Evolutionary conservation across 441 rosid species (phyloP).

Genomic region (Euphorbia corollata): DNA sequence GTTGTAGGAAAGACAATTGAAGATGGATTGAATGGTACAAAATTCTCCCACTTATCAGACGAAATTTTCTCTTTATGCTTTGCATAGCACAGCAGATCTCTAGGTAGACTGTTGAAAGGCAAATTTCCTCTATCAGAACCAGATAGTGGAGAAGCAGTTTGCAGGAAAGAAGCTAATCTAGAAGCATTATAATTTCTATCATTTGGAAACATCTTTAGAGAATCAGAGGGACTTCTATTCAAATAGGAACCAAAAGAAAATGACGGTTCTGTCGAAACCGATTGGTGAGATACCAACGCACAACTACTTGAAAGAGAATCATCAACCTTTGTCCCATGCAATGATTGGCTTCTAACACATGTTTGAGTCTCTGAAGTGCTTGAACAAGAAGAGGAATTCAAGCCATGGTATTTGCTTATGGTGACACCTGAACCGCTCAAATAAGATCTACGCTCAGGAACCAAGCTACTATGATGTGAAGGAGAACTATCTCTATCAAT

Average conservation of each 20-base stretch:
- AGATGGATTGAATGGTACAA: conserved; percentile 72
- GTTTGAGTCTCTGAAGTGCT: conserved; percentile 22
- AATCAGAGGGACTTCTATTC: conserved; percentile 29
- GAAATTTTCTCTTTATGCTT: conserved; percentile 35
- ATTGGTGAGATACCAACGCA: conserved; percentile 14
- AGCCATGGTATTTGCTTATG: conserved; percentile 25
- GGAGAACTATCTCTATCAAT: conserved; percentile 32
- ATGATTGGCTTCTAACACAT: conserved; percentile 15
- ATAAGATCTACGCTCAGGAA: conserved; percentile 38
- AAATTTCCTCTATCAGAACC: conserved; percentile 33
- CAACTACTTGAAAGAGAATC: conserved; percentile 20
- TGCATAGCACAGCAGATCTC: conserved; percentile 24
- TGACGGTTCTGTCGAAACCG: conserved; percentile 37
- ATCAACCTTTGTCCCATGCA: conserved; percentile 20
- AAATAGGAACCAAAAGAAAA: conserved; percentile 32
- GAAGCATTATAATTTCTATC: conserved; percentile 26
- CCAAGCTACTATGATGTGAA: conserved; percentile 30
- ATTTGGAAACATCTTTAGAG: conserved; percentile 29
- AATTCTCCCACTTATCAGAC: conserved; percentile 79
- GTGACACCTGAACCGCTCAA: conserved; percentile 29
- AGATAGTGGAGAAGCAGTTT: conserved; percentile 34
- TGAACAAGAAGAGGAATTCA: conserved; percentile 24
- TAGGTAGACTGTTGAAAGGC: background rate
- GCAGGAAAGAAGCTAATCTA: conserved; percentile 31
- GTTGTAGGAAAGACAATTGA: conserved; percentile 45